Conservation (phyloP, 345 rosid species). For the Brassica carinata region DNA sequence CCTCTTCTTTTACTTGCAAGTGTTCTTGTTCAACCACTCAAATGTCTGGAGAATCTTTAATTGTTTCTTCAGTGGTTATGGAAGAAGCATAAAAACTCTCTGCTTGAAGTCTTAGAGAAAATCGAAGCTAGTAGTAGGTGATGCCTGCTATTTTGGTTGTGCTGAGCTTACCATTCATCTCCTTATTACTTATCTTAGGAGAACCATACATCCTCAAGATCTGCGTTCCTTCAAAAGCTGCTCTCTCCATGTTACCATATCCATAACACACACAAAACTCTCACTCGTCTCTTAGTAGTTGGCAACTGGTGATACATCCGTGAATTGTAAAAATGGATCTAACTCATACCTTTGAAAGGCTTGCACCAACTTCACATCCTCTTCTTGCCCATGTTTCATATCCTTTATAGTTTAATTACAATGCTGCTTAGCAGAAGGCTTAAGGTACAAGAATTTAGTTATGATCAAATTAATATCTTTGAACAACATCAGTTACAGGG, state of each 20-base stretch:
- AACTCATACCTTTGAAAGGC: too few species aligned
- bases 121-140: conserved; percentile 62
- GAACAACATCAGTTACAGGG: conserved; percentile 51
- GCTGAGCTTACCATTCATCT: too few species aligned
- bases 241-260: conserved; percentile 78
- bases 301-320: too few species aligned
- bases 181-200: too few species aligned
- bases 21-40: not conserved
- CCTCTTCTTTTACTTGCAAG: not conserved
- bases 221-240: conserved; percentile 65
- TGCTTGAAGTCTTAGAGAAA: conserved; percentile 82
- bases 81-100: conserved; percentile 69
- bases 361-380: conserved; percentile 85
- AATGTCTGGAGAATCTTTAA: conserved; percentile 8
- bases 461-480: not conserved
- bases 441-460: conserved; percentile 51
- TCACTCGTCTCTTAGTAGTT: too few species aligned
- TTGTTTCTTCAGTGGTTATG: conserved; percentile 65
- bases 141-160: too few species aligned
- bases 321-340: too few species aligned
- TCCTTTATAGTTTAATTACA: conserved; percentile 20
- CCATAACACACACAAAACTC: not conserved
- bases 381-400: conserved; percentile 76
- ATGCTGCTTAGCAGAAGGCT: conserved; percentile 81
- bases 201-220: conserved; percentile 62